Evolutionary conservation across 2,329 filamentous ascomycete genomes (phyloP), one percentile per base, ranked within the genome.

Genomic region (Cyphellophora attinorum): DNA sequence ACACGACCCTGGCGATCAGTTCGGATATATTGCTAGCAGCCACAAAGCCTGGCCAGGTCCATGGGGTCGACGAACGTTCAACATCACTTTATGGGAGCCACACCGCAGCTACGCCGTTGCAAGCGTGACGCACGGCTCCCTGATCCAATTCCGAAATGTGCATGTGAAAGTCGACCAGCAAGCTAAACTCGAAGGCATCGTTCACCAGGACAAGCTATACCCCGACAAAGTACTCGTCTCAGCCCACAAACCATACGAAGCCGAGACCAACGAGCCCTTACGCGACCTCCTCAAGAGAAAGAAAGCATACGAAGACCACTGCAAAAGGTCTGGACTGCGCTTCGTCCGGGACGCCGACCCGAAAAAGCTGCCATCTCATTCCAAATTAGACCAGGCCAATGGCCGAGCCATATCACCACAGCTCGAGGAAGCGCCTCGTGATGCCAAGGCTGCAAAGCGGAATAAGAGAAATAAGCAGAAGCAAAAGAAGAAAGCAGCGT

Each of bases 121-220:
- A 1, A 55, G 73, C 5, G 60, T 91, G 16, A 59, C 65, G 2
- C 55, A 61, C n/a, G 72, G 74, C 3, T 62, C 75, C 15, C 79
- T 80, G 65, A 60, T 93, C 2, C 59, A 59, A 3, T 56, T 95
- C 5, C 43, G 45, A 15, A 94, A 95, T 48, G 67, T 93, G 3
- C 79, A 79, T 13, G 67, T 85, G 42, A 84, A 79, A 43, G 60
- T 59, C 13, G 70, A 71, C 10, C 62, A 52, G 31, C 65, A 68
- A 30, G 52, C 56, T 3, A 70, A 72, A 39, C 61, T 94, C 0
- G 86, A 94, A 55, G 88, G 82, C 2, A 74, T 65, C 34, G 56
- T 94, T 14, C 76, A 80, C 45, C 66, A 68, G 33, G 83, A 91
- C 47, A 58, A 58, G 5, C 47, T 48, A 1, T 62, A 59, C 44